Percentiles rank a stretch among this genome's conserved stretches.
phyloP scores from a whole-genome alignment of 352 stramenopile species.

The Pythium myriotylum region DNA sequence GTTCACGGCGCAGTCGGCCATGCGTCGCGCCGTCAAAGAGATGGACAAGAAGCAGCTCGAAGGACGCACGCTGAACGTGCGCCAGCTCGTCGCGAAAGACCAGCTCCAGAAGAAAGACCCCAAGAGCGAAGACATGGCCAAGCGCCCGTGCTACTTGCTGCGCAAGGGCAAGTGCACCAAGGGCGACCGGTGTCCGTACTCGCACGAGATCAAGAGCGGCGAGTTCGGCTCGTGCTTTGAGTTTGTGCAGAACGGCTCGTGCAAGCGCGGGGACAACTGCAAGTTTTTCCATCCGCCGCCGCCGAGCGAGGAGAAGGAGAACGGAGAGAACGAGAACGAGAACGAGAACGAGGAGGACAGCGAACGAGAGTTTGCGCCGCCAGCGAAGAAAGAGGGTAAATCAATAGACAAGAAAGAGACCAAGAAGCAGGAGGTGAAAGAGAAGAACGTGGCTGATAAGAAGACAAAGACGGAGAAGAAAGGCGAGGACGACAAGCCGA shows the following conservation, averaged over 20 bases:
- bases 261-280: slow-evolving; percentile 72
- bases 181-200: slow-evolving; percentile 70
- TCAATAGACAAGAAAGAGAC: slow-evolving; percentile 5
- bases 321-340: too few species aligned
- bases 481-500: slow-evolving; percentile 43
- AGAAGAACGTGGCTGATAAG: slow-evolving; percentile 13
- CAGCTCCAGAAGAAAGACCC: slow-evolving; percentile 56
- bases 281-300: slow-evolving; percentile 62
- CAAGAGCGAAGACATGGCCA: slow-evolving; percentile 36
- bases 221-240: slow-evolving; percentile 84
- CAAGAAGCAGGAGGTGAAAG: not conserved
- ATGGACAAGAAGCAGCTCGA: slow-evolving; percentile 80
- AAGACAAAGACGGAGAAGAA: slow-evolving; percentile 8
- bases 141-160: slow-evolving; percentile 70
- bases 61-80: slow-evolving; percentile 74
- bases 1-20: slow-evolving; percentile 69
- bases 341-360: slow-evolving; percentile 1
- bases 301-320: slow-evolving; percentile 11
- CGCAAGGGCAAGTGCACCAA: slow-evolving; percentile 83
- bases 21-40: slow-evolving; percentile 70
- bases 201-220: slow-evolving; percentile 69
- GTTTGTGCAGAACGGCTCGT: slow-evolving; percentile 70
- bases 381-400: slow-evolving; percentile 6
- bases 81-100: slow-evolving; percentile 73
- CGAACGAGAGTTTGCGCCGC: slow-evolving; percentile 4